These are phyloP conservation scores for Aspergillus japonicus DNA, from an alignment of 2,329 filamentous ascomycete species.

Conservation along the genomic window DNA sequence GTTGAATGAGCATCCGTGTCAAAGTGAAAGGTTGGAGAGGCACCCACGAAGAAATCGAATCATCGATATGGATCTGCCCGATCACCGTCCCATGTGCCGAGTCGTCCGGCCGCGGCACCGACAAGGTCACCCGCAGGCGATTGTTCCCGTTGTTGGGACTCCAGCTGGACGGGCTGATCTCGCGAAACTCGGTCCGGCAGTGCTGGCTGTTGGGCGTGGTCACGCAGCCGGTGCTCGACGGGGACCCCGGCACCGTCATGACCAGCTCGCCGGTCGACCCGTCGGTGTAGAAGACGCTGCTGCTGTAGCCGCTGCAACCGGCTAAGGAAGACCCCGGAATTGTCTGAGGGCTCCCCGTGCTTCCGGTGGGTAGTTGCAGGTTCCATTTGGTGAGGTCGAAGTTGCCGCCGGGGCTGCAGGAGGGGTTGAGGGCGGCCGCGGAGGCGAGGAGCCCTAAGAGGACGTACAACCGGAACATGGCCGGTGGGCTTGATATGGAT, in stretches of 20 bases:
- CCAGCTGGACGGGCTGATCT: conserved; percentile 33
- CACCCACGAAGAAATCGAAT: no score
- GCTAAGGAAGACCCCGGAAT: conserved; percentile 33
- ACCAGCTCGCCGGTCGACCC: conserved; percentile 35
- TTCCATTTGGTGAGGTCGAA: conserved; percentile 32
- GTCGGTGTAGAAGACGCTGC: conserved; percentile 40
- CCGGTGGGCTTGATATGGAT: no score
- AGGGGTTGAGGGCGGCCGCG: neutral
- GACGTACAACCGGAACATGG: no score
- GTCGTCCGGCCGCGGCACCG: no score
- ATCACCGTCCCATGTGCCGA: no score
- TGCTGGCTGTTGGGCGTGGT: conserved; percentile 44
- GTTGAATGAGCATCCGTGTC: no score
- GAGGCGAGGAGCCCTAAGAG: neutral
- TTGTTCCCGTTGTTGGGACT: conserved; percentile 35
- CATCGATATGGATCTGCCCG: no score
- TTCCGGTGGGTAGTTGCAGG: conserved; percentile 18
- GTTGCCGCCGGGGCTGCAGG: conserved; percentile 30
- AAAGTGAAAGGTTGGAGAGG: no score
- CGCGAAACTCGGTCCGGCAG: conserved; percentile 46
- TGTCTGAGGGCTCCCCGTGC: no score
- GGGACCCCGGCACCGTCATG: conserved; percentile 42
- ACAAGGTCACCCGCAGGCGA: conserved; percentile 13
- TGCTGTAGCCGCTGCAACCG: conserved; percentile 38
- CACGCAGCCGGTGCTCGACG: conserved; percentile 34